phyloP scores from a whole-genome alignment of 2,329 filamentous ascomycete species.

The Rutstroemia sp. region DNA sequence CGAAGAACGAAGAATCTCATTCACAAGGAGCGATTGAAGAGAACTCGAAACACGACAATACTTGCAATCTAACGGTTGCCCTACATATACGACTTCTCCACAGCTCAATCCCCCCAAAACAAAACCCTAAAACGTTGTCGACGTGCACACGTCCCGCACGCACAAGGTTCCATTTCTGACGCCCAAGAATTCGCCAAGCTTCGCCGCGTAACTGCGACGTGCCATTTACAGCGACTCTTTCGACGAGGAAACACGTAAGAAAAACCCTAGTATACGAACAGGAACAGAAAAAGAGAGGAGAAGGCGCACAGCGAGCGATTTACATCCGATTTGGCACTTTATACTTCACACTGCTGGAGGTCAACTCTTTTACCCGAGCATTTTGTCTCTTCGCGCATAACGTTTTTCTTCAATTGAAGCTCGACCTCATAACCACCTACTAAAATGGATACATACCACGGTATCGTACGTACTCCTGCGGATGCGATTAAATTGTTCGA shows the following conservation, averaged over 20 bases:
- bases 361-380: not conserved
- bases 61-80: not conserved
- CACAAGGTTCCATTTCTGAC: conserved; percentile 2
- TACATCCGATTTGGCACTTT: not conserved
- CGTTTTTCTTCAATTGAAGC: conserved; percentile 1
- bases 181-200: conserved; percentile 4
- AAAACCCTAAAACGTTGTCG: not conserved
- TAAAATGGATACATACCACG: conserved; percentile 93
- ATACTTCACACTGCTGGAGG: not conserved
- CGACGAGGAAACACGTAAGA: not conserved
- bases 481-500: conserved; percentile 99
- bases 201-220: conserved; percentile 1
- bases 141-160: not conserved
- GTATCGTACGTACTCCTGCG: conserved; percentile 87
- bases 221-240: not conserved
- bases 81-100: not conserved
- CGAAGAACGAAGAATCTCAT: conserved; percentile 21
- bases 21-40: conserved; percentile 5
- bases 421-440: conserved; percentile 9
- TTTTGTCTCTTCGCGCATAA: not conserved
- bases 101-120: not conserved
- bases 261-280: not conserved
- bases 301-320: not conserved
- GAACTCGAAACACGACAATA: not conserved
- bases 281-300: not conserved